Base-by-base conservation (phyloP, 2,329 filamentous ascomycete genomes). In the Trichophaea hybrida region DNA sequence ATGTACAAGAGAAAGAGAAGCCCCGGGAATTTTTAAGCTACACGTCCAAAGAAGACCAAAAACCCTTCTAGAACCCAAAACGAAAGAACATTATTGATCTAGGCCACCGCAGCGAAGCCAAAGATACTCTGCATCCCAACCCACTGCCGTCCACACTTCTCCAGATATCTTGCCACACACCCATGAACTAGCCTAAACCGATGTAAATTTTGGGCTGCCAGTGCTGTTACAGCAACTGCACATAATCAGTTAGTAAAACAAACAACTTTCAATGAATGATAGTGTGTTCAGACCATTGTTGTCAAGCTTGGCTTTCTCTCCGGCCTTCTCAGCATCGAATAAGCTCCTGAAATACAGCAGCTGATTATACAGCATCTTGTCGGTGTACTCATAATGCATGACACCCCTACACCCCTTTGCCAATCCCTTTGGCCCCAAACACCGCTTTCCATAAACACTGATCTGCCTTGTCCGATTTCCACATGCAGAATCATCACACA, bases 351-450 rank as follows among this genome's bases (percentile, higher is more conserved):
- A 86, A 74, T 95, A 98, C 58, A 97, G 75, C 44, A 98, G 77
- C 74, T 98, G 93, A 72, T 94, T 97, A 75, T 96, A 97, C 61
- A 97, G 79, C 69, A 85, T 84, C 74, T 93, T 91, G 74, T 97
- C 93, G 0, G 80, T 78, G 69, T 87, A 85, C 74, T 94, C 89
- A 71, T 90, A 96, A 24, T 80, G 76, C 90, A 98, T 97, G 54
- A 81, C 81, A 17, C 93, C 93, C 3, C 83, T 75, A 71, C 93
- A 98, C 58, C 88, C 90, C 59, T 83, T 80, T 0, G 86, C 91
- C 2, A 93, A 82, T 1, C 90, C 89, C 66, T 84, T 84, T 13
- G 91, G 88, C 0, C 93, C 93, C 5, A 97, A 77, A 71, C 93
- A 98, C 54, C 89, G 82, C 62, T 85, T 83, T 50, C 93, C 93